A percentile compares a stretch with the other conserved stretches of the same genome.
Conservation (phyloP, 164 flowering plant genomes). For the Stephania japonica region DNA sequence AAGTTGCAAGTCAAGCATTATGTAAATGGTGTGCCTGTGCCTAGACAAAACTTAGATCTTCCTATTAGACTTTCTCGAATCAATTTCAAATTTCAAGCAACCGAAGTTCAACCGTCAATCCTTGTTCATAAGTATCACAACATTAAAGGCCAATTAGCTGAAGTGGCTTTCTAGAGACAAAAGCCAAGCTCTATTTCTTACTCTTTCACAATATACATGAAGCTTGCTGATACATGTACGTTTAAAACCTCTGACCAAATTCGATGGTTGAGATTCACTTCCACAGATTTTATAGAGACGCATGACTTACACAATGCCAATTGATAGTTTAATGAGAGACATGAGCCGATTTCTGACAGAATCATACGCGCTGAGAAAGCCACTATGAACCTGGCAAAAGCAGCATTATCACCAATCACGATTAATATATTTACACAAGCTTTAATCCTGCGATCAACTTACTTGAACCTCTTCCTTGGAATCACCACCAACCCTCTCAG, state of each 20-base stretch:
- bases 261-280: too few relatives aligned
- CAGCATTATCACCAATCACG: constrained; percentile 1
- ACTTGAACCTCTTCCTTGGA: constrained; percentile 93
- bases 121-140: background rate
- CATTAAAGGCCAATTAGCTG: background rate
- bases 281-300: background rate
- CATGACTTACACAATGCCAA: constrained; percentile 55
- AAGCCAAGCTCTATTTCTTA: background rate
- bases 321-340: constrained; percentile 58
- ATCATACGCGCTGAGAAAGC: constrained; percentile 92
- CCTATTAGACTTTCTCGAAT: too few relatives aligned
- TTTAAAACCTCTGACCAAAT: background rate
- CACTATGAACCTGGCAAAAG: constrained; percentile 80
- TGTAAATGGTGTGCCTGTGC: too few relatives aligned
- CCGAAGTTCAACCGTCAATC: too few relatives aligned
- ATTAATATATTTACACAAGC: background rate
- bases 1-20: too few relatives aligned
- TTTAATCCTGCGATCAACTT: constrained; percentile 14
- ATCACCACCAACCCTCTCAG: constrained; percentile 94
- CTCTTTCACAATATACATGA: background rate
- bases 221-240: background rate
- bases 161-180: background rate
- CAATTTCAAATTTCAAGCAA: too few relatives aligned
- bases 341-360: constrained; percentile 78
- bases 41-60: too few relatives aligned